Evolutionary conservation across 331 rosid species (phyloP).

Genomic region (Cydonia oblonga): DNA sequence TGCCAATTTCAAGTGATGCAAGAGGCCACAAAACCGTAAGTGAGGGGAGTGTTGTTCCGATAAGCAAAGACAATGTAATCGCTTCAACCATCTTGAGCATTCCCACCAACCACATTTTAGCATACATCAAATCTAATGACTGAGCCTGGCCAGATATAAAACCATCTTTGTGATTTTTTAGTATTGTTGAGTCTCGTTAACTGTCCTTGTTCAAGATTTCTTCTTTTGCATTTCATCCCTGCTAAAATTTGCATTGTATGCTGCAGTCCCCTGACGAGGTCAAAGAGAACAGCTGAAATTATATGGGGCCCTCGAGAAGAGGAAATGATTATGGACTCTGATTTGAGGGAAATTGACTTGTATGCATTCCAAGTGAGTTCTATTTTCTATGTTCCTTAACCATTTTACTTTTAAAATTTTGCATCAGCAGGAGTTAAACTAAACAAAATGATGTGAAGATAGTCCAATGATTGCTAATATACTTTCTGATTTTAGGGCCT

Average conservation of each 20-base stretch:
- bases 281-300: slow-evolving; percentile 82
- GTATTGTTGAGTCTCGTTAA: not conserved
- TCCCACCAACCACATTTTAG: not conserved
- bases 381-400: not conserved
- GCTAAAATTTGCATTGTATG: not conserved
- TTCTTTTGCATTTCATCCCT: not conserved
- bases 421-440: not conserved
- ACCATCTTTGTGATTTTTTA: not conserved
- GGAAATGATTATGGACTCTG: slow-evolving; percentile 43
- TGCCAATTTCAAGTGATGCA: no score
- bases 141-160: no score
- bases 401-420: not conserved
- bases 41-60: not conserved
- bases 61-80: not conserved
- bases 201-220: not conserved
- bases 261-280: slow-evolving; percentile 61
- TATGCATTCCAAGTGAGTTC: slow-evolving; percentile 78
- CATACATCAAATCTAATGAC: not conserved
- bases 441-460: not conserved
- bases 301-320: slow-evolving; percentile 63
- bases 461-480: not conserved
- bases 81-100: not conserved
- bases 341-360: slow-evolving; percentile 78
- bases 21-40: not conserved
- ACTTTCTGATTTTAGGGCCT: slow-evolving; percentile 48